Evolutionary conservation across 1,284 basidiomycete genomes (phyloP).

Genomic region (Pterulicium gracile): DNA sequence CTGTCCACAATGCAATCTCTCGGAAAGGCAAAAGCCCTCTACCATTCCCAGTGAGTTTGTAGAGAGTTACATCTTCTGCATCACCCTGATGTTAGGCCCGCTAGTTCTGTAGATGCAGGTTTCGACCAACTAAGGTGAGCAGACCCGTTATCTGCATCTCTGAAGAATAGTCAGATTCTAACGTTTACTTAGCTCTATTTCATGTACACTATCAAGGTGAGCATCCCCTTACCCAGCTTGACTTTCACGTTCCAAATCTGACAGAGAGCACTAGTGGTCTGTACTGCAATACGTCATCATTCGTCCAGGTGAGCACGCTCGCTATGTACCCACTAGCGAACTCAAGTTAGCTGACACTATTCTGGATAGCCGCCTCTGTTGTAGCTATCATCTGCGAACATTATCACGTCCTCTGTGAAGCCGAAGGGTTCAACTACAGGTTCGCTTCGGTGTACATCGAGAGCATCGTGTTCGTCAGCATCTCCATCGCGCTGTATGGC

Average conservation of each 20-base stretch:
- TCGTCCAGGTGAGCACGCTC: slow-evolving; percentile 42
- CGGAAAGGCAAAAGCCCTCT: slow-evolving; percentile 74
- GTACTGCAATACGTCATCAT: slow-evolving; percentile 80
- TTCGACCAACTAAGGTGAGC: slow-evolving; percentile 66
- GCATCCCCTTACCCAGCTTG: slow-evolving; percentile 10
- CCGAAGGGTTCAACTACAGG: slow-evolving; percentile 43
- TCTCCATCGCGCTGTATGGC: slow-evolving; percentile 73
- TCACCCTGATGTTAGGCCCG: slow-evolving; percentile 4
- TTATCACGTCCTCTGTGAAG: slow-evolving; percentile 55
- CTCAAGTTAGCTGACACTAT: slow-evolving; percentile 3
- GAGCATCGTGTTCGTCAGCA: slow-evolving; percentile 65
- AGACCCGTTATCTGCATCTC: no score
- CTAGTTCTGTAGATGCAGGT: slow-evolving; percentile 67
- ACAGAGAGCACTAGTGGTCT: slow-evolving; percentile 41
- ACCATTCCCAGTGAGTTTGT: slow-evolving; percentile 52
- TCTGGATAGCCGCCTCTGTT: slow-evolving; percentile 39
- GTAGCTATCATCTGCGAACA: slow-evolving; percentile 68
- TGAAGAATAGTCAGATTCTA: no score
- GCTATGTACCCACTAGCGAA: not conserved
- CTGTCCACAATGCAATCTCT: slow-evolving; percentile 53
- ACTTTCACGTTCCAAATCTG: not conserved
- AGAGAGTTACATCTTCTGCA: not conserved
- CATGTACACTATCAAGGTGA: slow-evolving; percentile 76
- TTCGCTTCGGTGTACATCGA: slow-evolving; percentile 68
- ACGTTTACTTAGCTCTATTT: slow-evolving; percentile 78